Percentiles rank a stretch among this genome's conserved stretches.
phyloP scores from a whole-genome alignment of 768 basidiomycete genomes.

The Tulasnella sp. region DNA sequence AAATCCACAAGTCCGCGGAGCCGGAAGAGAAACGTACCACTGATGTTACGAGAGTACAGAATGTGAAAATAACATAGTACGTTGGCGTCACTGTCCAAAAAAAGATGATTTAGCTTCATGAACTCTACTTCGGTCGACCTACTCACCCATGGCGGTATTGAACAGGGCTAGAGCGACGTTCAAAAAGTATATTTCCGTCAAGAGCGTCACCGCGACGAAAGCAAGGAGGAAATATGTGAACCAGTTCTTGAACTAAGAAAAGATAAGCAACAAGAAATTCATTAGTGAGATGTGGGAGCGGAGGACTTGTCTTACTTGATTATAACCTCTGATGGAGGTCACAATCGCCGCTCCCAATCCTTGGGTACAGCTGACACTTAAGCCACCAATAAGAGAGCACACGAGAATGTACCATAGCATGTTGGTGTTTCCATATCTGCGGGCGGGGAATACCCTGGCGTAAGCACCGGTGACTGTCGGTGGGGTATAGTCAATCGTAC shows the following conservation, averaged over 20 bases:
- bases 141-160: constrained; percentile 36
- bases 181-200: constrained; percentile 88
- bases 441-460: constrained; percentile 6
- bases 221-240: constrained; percentile 79
- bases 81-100: constrained; percentile 22
- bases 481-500: constrained; percentile 32
- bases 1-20: background rate
- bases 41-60: constrained; percentile 30
- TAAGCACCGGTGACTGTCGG: constrained; percentile 15
- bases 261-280: background rate
- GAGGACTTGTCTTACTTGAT: constrained; percentile 40
- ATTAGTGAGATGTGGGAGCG: background rate
- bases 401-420: constrained; percentile 95
- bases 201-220: constrained; percentile 69
- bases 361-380: constrained; percentile 88
- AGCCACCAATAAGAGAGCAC: constrained; percentile 96
- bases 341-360: constrained; percentile 78
- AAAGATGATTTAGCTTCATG: background rate
- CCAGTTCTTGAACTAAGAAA: constrained; percentile 71
- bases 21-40: constrained; percentile 13
- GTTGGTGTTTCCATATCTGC: constrained; percentile 72
- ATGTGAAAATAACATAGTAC: constrained; percentile 34
- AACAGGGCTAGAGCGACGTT: constrained; percentile 96
- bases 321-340: constrained; percentile 58
- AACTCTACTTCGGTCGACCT: background rate